phyloP scores from a whole-genome alignment of 371 early-diverging fungal genomes.

The Choanephora cucurbitarum region DNA sequence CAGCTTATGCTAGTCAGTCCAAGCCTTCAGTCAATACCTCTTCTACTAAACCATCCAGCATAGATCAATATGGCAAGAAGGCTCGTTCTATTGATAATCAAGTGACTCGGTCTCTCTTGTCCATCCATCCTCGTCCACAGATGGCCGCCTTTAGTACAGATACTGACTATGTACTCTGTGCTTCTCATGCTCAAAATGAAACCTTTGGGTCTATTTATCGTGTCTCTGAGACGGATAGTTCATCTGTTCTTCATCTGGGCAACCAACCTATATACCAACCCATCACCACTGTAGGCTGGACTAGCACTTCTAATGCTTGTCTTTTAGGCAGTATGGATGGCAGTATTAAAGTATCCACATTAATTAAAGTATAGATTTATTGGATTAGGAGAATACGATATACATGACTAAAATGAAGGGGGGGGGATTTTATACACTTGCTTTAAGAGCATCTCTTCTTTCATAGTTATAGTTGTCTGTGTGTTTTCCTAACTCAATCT shows the following conservation, averaged over 20 bases:
- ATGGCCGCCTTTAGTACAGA: conserved; percentile 53
- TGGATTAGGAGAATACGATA: background rate
- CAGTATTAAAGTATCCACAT: conserved; percentile 55
- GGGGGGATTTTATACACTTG: too few relatives aligned
- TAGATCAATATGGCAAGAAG: too few relatives aligned
- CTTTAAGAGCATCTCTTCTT: conserved; percentile 26
- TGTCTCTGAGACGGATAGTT: conserved; percentile 41
- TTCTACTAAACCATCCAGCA: conserved; percentile 9
- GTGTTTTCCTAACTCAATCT: conserved; percentile 19
- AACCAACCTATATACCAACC: conserved; percentile 42
- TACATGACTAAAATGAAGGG: too few relatives aligned
- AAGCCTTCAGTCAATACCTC: conserved; percentile 16
- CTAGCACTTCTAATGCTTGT: conserved; percentile 56
- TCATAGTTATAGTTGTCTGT: conserved; percentile 24
- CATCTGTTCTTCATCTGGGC: conserved; percentile 40
- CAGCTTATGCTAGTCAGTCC: conserved; percentile 11
- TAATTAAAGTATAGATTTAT: conserved; percentile 51
- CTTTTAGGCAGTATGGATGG: conserved; percentile 59
- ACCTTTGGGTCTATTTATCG: conserved; percentile 29
- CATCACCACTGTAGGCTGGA: conserved; percentile 62
- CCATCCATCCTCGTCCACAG: conserved; percentile 41
- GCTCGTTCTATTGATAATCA: conserved; percentile 25
- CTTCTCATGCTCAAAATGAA: conserved; percentile 16
- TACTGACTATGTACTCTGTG: conserved; percentile 47
- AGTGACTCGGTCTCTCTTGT: conserved; percentile 37